These are phyloP conservation scores for Penicillium vulpinum DNA, from an alignment of 2,329 filamentous ascomycete species.

Conservation along the genomic window DNA sequence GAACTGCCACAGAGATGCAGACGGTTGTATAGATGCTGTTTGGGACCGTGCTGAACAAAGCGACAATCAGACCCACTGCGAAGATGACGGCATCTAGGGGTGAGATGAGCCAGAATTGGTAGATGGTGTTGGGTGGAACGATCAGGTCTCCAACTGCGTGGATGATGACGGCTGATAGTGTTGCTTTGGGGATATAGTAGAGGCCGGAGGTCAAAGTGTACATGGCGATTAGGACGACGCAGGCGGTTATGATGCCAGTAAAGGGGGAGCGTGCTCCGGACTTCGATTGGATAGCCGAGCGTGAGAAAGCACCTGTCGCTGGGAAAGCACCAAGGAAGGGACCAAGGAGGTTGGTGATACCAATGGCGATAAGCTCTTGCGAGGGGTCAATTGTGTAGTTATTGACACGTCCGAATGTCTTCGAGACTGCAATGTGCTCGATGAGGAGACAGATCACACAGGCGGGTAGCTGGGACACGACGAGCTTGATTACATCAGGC, in stretches of 20 bases:
- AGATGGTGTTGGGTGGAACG: constrained; percentile 80
- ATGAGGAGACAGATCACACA: constrained; percentile 85
- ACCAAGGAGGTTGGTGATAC: constrained; percentile 80
- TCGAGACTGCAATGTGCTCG: constrained; percentile 92
- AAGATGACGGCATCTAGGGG: constrained; percentile 87
- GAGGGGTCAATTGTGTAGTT: constrained; percentile 92
- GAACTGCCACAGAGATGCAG: constrained; percentile 68
- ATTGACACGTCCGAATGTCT: constrained; percentile 89
- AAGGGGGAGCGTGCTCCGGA: constrained; percentile 87
- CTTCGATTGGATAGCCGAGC: constrained; percentile 92
- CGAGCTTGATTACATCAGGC: constrained; percentile 62
- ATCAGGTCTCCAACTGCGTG: constrained; percentile 90
- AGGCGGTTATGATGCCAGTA: constrained; percentile 79
- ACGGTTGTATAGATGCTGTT: constrained; percentile 87
- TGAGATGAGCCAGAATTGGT: constrained; percentile 88
- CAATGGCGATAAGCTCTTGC: constrained; percentile 89
- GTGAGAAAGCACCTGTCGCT: constrained; percentile 87
- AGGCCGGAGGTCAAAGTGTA: constrained; percentile 83
- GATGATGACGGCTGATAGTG: constrained; percentile 82
- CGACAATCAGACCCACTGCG: constrained; percentile 83
- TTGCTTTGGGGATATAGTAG: constrained; percentile 81
- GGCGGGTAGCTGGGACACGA: constrained; percentile 71
- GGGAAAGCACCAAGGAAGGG: constrained; percentile 88
- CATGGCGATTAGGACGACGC: constrained; percentile 80
- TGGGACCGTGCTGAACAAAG: constrained; percentile 80